phyloP scores from a whole-genome alignment of 495 filamentous ascomycete species.

The Astrothelium macrocarpum region DNA sequence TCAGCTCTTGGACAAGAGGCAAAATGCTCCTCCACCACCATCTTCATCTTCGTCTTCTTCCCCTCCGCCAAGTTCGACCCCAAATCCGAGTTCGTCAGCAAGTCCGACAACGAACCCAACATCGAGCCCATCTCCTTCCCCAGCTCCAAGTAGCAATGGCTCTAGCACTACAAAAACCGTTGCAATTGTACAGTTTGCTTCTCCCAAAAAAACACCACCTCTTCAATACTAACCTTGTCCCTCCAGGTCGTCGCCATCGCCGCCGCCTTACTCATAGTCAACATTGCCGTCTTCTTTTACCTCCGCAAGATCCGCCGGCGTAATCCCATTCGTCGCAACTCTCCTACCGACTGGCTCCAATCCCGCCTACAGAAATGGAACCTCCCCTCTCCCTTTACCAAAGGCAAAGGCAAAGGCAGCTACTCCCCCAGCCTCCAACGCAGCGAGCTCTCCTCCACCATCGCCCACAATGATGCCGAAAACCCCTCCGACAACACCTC shows the following conservation, averaged over 20 bases:
- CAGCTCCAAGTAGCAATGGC: not conserved
- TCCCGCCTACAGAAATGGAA: not conserved
- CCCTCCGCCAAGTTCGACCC: not conserved
- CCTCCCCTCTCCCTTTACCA: not conserved
- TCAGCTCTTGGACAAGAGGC: not conserved
- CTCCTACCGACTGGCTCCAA: not conserved
- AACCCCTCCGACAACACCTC: no score
- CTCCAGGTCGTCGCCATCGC: not conserved
- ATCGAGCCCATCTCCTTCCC: not conserved
- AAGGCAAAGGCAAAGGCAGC: not conserved
- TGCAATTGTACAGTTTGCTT: not conserved
- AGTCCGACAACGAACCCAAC: not conserved
- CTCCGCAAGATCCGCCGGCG: conserved; percentile 3
- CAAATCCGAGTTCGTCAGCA: not conserved
- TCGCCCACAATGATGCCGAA: not conserved
- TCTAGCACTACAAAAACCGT: not conserved
- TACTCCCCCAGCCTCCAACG: conserved; percentile 8
- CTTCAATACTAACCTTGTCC: not conserved
- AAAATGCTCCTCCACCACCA: not conserved
- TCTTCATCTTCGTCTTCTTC: no score
- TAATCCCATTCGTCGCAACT: not conserved
- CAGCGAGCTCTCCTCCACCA: conserved; percentile 3
- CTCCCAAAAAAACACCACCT: not conserved
- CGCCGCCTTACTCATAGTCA: not conserved
- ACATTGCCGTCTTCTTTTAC: conserved; percentile 5